Conservation (phyloP, 805 yeast genomes). For the Pichia deserticola region DNA sequence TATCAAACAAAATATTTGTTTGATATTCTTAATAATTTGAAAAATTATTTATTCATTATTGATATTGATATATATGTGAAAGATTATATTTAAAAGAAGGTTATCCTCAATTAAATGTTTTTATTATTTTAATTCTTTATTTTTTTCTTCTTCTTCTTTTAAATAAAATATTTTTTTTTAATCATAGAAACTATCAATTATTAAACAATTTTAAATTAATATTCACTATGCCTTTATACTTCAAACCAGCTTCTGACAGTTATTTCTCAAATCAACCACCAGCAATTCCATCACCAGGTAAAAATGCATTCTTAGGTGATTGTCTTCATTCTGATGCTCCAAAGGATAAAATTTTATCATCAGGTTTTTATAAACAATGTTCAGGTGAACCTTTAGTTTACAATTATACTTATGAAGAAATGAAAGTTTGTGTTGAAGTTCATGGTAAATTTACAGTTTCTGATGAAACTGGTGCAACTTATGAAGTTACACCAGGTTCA, state of each 20-base stretch:
- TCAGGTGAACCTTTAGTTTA: constrained; percentile 63
- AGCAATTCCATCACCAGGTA: constrained; percentile 54
- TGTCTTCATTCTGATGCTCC: constrained; percentile 55
- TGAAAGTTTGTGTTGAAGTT: constrained; percentile 62
- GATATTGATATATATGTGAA: too few relatives aligned
- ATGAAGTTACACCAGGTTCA: constrained; percentile 55
- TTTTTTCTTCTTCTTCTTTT: too few relatives aligned
- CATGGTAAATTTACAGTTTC: constrained; percentile 56
- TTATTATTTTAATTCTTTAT: too few relatives aligned
- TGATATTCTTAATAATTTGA: too few relatives aligned
- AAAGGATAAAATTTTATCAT: constrained; percentile 49
- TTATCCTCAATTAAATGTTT: too few relatives aligned
- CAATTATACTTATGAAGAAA: constrained; percentile 58
- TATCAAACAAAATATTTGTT: too few relatives aligned
- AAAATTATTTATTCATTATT: too few relatives aligned
- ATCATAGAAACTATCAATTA: too few relatives aligned
- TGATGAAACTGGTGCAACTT: constrained; percentile 58
- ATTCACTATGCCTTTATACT: constrained; percentile 44
- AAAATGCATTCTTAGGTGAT: constrained; percentile 65
- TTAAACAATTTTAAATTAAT: too few relatives aligned
- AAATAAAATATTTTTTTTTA: too few relatives aligned
- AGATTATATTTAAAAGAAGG: too few relatives aligned
- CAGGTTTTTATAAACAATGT: constrained; percentile 62
- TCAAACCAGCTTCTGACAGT: constrained; percentile 42
- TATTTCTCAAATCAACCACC: constrained; percentile 50